Evolutionary conservation across 495 filamentous ascomycete species (phyloP), one percentile per base, ranked within the genome.

Genomic region (Penicillium canescens): DNA sequence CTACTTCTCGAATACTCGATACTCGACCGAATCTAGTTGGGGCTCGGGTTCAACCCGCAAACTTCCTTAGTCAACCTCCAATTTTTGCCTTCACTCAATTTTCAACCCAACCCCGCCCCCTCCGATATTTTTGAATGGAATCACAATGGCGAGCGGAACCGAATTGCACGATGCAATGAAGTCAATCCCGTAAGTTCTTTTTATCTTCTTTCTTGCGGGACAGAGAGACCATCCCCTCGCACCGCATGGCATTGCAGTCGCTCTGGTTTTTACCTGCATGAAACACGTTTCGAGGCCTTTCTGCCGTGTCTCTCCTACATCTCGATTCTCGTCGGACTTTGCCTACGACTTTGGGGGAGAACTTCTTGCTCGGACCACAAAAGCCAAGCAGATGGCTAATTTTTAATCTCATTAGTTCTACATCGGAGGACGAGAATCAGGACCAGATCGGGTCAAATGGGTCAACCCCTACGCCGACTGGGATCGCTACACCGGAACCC

Each of bases 401-500:
- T 5, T 39, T 55, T 28, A 36, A 39, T 50, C 72, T 57, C 44
- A 62, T 37, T 67, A 66, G 70, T 57, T 63, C 63, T 38, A 24
- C 50, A 50, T 62, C 77, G 63, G 85, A 87, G 60, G 87, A 92
- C 63, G 89, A 91, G 57, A 78, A 63, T 40, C 78, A 82, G 57
- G 87, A 92, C 61, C 87, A 92, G 57, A 89, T 92, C 60, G 88
- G 90, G 57, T 89, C 85, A 56, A 87, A 86, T 59, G 77, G 72
- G 45, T 88, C 88, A 14, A 92, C 90, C 46, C 90, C 91, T 45
- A 90, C 89, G 50, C 49, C 49, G 39, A 51, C 49, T 36, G 92
- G 90, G 58, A 80, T 92, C 60, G 84, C 88, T 39, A 97, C 92
- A 36, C 92, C 92, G 35, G 88, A 89, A 59, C 92, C 92, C 35